These are phyloP conservation scores for Candida peoriensis DNA, from an alignment of 805 yeast species.

Conservation along the genomic window DNA sequence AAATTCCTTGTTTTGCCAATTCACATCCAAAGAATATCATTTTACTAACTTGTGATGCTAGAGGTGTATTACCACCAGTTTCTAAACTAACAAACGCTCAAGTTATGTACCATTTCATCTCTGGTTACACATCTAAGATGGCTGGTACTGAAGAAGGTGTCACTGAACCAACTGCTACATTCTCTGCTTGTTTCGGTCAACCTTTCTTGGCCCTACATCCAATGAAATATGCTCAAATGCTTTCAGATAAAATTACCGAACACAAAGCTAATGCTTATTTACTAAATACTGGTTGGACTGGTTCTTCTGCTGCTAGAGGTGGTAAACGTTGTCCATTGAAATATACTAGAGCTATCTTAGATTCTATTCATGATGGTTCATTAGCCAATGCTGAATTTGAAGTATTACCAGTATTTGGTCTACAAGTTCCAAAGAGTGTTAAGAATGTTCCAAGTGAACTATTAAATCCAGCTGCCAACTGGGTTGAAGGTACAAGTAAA, in stretches of 20 bases:
- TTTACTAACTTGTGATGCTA: conserved; percentile 93
- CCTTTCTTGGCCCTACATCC: conserved; percentile 98
- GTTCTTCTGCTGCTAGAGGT: conserved; percentile 85
- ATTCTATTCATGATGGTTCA: conserved; percentile 89
- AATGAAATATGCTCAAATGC: conserved; percentile 94
- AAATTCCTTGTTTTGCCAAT: conserved; percentile 89
- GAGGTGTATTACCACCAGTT: conserved; percentile 97
- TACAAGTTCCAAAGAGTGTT: conserved; percentile 78
- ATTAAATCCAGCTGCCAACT: conserved; percentile 80
- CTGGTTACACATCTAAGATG: conserved; percentile 99
- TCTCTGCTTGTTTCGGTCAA: conserved; percentile 98
- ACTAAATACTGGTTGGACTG: conserved; percentile 98
- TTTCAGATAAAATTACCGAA: conserved; percentile 84
- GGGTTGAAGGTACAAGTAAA: conserved; percentile 58
- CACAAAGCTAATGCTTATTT: conserved; percentile 94
- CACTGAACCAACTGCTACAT: conserved; percentile 96
- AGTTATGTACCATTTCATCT: conserved; percentile 98
- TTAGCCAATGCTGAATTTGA: conserved; percentile 78
- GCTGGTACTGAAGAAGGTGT: conserved; percentile 99
- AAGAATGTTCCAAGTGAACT: conserved; percentile 74
- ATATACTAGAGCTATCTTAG: conserved; percentile 94
- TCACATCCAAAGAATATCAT: conserved; percentile 89
- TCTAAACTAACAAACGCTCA: conserved; percentile 90
- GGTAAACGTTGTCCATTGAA: conserved; percentile 97
- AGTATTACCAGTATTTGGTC: conserved; percentile 78